A percentile compares a stretch with the other conserved stretches of the same genome.
These are phyloP conservation scores for Trichaptum fuscoviolaceum DNA, from an alignment of 768 basidiomycete species.

Conservation along the genomic window DNA sequence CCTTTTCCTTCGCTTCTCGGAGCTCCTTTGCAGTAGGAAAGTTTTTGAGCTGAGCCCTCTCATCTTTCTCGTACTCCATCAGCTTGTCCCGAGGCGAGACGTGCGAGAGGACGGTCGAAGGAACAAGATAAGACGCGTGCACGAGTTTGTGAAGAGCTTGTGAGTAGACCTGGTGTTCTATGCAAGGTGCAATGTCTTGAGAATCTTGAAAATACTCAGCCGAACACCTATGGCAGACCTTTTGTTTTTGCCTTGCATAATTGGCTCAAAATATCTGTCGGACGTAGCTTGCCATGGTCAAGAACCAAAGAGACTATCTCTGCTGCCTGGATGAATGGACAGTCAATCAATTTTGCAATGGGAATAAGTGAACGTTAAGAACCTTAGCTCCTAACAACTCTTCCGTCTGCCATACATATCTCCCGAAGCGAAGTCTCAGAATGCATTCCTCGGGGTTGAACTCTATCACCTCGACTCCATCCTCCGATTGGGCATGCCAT, in stretches of 20 bases:
- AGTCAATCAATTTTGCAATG: slow-evolving; percentile 8
- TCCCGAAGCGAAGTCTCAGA: slow-evolving; percentile 75
- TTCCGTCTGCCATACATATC: slow-evolving; percentile 71
- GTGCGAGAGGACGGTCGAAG: slow-evolving; percentile 74
- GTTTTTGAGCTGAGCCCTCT: slow-evolving; percentile 64
- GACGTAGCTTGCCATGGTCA: slow-evolving; percentile 81
- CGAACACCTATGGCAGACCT: slow-evolving; percentile 38
- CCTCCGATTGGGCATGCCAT: slow-evolving; percentile 73
- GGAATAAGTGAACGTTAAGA: slow-evolving; percentile 22
- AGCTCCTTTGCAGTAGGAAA: slow-evolving; percentile 81
- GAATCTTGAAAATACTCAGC: slow-evolving; percentile 14
- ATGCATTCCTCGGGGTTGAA: slow-evolving; percentile 82
- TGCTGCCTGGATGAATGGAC: slow-evolving; percentile 47
- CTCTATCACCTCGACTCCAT: slow-evolving; percentile 75
- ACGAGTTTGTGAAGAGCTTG: slow-evolving; percentile 69
- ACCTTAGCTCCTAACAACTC: slow-evolving; percentile 68
- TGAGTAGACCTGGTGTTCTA: slow-evolving; percentile 41
- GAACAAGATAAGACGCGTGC: slow-evolving; percentile 67
- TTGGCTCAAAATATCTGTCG: slow-evolving; percentile 58
- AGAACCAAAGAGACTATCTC: slow-evolving; percentile 73
- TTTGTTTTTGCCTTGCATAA: slow-evolving; percentile 51
- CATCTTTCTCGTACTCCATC: slow-evolving; percentile 76
- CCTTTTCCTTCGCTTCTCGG: slow-evolving; percentile 63
- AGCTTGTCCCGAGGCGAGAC: slow-evolving; percentile 74
- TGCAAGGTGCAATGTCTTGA: slow-evolving; percentile 15